Evolutionary conservation across 2,329 filamentous ascomycete genomes (phyloP).

Genomic region (Colletotrichum sp.): DNA sequence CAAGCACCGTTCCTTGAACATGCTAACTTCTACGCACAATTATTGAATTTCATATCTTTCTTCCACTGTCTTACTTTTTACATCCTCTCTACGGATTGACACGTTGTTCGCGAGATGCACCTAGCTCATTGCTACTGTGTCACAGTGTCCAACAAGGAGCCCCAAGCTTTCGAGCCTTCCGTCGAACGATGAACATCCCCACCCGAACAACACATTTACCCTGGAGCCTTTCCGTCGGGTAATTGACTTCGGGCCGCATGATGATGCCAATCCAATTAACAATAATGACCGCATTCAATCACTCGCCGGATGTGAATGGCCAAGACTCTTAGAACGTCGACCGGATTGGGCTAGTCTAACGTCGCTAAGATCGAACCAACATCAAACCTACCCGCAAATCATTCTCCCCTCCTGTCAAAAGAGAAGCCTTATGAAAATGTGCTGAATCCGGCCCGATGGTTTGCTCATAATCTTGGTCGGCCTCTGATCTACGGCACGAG

Average conservation of each 20-base stretch:
- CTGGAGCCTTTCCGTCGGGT: not conserved
- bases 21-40: not conserved
- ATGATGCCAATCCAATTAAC: not conserved
- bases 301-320: not conserved
- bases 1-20: not conserved
- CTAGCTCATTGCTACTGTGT: not conserved
- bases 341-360: not conserved
- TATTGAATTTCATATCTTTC: not conserved
- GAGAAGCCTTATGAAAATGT: conserved; percentile 63
- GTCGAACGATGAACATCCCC: not conserved
- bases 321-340: not conserved
- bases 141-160: not conserved
- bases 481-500: conserved; percentile 70
- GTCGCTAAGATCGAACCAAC: conserved; percentile 48
- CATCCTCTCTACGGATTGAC: not conserved
- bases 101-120: not conserved
- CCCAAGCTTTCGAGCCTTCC: not conserved
- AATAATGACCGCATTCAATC: not conserved
- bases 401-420: conserved; percentile 57
- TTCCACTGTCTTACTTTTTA: not conserved
- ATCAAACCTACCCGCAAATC: conserved; percentile 55
- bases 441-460: conserved; percentile 65
- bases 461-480: conserved; percentile 65
- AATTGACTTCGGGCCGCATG: not conserved
- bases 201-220: not conserved